Evolutionary conservation across 768 basidiomycete genomes (phyloP).

Genomic region (Leccinum imitatum): DNA sequence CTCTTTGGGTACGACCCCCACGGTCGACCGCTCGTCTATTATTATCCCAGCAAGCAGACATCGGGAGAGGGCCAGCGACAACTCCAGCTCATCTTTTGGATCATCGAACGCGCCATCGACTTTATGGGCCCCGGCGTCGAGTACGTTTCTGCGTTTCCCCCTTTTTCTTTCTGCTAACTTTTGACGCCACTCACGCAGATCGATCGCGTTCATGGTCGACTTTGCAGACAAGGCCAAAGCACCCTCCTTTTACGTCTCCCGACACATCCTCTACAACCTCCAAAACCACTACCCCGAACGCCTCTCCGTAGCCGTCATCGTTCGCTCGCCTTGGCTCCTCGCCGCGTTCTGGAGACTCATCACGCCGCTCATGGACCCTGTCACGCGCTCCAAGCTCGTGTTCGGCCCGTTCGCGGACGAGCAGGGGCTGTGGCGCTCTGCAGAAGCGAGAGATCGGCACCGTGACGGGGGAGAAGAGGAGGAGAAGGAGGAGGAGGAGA

Average conservation of each 20-base stretch:
- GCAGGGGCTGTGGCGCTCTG: constrained; percentile 28
- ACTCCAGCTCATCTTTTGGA: constrained; percentile 38
- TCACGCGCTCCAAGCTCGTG: constrained; percentile 72
- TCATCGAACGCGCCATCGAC: constrained; percentile 74
- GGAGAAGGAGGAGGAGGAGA: constrained; percentile 11
- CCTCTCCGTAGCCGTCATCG: constrained; percentile 41
- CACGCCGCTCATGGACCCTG: constrained; percentile 78
- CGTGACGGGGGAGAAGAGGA: not conserved
- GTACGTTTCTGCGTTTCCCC: not conserved
- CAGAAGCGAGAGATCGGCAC: constrained; percentile 21
- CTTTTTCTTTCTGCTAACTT: too few relatives aligned
- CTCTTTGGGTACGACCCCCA: constrained; percentile 71
- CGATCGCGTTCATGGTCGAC: constrained; percentile 61
- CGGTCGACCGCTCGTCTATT: constrained; percentile 67
- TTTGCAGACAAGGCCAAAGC: constrained; percentile 71
- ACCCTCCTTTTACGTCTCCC: constrained; percentile 40
- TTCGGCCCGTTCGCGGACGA: constrained; percentile 56
- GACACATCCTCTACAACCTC: constrained; percentile 56
- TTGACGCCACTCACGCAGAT: not conserved
- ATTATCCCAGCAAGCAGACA: constrained; percentile 72
- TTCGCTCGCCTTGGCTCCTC: constrained; percentile 77
- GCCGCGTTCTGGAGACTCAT: constrained; percentile 76
- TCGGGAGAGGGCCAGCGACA: constrained; percentile 68
- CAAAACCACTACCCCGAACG: not conserved
- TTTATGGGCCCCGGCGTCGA: constrained; percentile 53